Evolutionary conservation across 805 yeast genomes (phyloP).

Genomic region (Kodamaea restingae): DNA sequence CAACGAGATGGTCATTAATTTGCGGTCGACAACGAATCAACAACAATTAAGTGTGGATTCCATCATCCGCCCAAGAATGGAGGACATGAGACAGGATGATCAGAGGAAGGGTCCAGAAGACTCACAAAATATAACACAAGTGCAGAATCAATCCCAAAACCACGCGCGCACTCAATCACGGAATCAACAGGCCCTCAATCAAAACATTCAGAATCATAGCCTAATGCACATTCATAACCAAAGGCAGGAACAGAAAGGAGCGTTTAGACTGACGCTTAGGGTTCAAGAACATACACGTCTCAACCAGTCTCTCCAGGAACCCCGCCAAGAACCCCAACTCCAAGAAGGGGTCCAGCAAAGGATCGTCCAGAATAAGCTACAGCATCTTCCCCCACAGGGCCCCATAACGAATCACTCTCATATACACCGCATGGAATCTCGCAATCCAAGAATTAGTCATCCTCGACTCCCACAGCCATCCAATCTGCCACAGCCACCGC

Average conservation of each 20-base stretch:
- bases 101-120: no score
- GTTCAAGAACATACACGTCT: no score
- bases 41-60: slow-evolving; percentile 6
- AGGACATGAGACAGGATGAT: background rate
- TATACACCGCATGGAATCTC: background rate
- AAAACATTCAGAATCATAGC: background rate
- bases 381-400: slow-evolving; percentile 3
- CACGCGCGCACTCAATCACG: background rate
- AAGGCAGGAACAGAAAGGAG: background rate
- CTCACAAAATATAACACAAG: no score
- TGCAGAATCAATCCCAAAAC: no score
- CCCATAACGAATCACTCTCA: slow-evolving; percentile 6
- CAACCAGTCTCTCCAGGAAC: no score
- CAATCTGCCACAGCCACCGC: slow-evolving; percentile 6
- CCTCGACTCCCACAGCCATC: slow-evolving; percentile 6
- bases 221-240: background rate
- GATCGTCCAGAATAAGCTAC: slow-evolving; percentile 5
- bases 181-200: background rate
- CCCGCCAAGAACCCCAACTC: no score
- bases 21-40: slow-evolving; percentile 10
- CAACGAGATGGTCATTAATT: slow-evolving; percentile 38
- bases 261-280: no score
- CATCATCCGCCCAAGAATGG: background rate
- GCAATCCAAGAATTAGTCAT: slow-evolving; percentile 1
- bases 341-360: no score